Evolutionary conservation across 2,329 filamentous ascomycete genomes (phyloP).

Genomic region (Aspergillus luchuensis): DNA sequence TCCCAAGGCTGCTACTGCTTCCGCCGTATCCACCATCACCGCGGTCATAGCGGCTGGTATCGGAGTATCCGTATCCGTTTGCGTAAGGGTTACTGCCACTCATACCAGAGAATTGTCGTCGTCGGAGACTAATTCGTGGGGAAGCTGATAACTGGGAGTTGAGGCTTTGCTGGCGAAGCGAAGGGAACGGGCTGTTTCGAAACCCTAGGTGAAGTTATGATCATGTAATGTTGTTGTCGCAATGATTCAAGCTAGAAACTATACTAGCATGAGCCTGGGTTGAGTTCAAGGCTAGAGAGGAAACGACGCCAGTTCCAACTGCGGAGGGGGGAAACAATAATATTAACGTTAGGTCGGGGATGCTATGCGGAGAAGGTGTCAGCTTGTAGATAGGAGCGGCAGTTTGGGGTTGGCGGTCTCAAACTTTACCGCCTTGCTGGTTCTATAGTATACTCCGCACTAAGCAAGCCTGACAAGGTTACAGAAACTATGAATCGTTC

Average conservation of each 20-base stretch:
- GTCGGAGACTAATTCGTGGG: not conserved
- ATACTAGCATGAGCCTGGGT: constrained; percentile 26
- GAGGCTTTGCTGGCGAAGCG: constrained; percentile 2
- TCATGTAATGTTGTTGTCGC: constrained; percentile 21
- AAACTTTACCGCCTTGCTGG: not conserved
- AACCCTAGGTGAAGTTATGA: not conserved
- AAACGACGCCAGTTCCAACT: not conserved
- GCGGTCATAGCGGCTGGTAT: constrained; percentile 37
- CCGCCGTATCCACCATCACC: constrained; percentile 37
- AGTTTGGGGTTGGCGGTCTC: not conserved
- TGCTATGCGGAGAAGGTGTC: not conserved
- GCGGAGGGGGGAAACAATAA: not conserved
- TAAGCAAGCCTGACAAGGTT: too few relatives aligned
- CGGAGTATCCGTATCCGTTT: constrained; percentile 43
- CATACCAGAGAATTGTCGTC: constrained; percentile 31
- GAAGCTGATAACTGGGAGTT: constrained; percentile 6
- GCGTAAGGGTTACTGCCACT: constrained; percentile 38
- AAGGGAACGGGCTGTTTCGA: constrained; percentile 9
- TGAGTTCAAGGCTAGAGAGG: not conserved
- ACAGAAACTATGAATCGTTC: too few relatives aligned
- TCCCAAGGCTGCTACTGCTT: constrained; percentile 31
- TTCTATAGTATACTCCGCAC: not conserved
- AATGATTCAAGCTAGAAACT: constrained; percentile 16
- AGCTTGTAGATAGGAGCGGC: not conserved
- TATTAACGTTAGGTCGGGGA: not conserved